A percentile compares a stretch with the other conserved stretches of the same genome.
These are phyloP conservation scores for Nicotiana benthamiana DNA, from an alignment of 257 asterid species.

Conservation along the genomic window DNA sequence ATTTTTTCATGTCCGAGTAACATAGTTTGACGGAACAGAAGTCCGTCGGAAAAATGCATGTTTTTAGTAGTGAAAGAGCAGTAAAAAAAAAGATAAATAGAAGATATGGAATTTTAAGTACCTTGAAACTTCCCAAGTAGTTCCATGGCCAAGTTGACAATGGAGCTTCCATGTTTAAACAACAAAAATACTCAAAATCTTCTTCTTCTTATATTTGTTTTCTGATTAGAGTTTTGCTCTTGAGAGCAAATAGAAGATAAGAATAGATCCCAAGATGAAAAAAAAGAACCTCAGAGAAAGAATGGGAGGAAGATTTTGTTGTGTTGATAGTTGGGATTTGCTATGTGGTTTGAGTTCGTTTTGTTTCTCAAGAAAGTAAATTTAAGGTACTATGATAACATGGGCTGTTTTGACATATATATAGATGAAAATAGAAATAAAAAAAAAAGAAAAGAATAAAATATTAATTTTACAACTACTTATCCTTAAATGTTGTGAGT, in stretches of 20 bases:
- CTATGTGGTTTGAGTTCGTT: background rate
- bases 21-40: background rate
- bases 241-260: background rate
- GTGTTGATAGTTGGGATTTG: background rate
- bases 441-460: background rate
- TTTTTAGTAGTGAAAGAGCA: background rate
- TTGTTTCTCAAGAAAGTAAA: background rate
- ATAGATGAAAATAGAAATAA: background rate
- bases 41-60: background rate
- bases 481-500: no score
- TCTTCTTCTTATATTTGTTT: background rate
- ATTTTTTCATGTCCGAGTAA: no score
- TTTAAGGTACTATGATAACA: background rate
- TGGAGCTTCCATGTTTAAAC: conserved; percentile 42
- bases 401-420: background rate
- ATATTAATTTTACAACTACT: no score
- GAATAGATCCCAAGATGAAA: background rate
- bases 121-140: conserved; percentile 63
- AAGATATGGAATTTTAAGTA: conserved; percentile 3
- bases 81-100: background rate
- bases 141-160: conserved; percentile 80
- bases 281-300: background rate
- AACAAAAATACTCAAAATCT: background rate
- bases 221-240: background rate
- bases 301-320: background rate